Evolutionary conservation across 352 stramenopile species (phyloP).

Genomic region (Thalassiosira livingstoniorum): DNA sequence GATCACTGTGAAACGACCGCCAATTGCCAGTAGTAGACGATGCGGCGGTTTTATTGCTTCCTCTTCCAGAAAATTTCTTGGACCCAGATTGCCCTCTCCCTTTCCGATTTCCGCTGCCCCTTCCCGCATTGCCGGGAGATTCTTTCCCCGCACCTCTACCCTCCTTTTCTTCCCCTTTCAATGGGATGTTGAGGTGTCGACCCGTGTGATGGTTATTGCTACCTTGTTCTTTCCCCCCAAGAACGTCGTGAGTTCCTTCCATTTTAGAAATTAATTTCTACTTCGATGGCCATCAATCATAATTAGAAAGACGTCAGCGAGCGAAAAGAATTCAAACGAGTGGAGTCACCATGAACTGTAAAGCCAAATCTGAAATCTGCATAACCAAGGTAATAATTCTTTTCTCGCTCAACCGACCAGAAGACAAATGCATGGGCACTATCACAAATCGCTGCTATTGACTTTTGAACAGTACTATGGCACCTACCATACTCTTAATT

Average conservation of each 20-base stretch:
- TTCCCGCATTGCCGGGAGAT: neutral
- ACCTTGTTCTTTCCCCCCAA: neutral
- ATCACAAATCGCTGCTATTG: no score
- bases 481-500: no score
- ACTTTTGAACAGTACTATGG: no score
- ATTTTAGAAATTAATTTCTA: neutral
- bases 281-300: no score
- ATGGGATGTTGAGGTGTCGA: neutral
- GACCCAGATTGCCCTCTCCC: neutral
- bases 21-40: neutral
- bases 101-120: neutral
- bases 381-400: no score
- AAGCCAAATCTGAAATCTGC: no score
- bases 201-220: neutral
- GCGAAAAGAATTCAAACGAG: no score
- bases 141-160: neutral
- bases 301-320: no score
- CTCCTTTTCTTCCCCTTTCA: neutral
- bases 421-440: no score
- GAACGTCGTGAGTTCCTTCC: neutral
- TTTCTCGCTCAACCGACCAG: no score
- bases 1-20: neutral
- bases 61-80: neutral
- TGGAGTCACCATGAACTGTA: no score
- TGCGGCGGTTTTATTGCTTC: neutral